Percentiles rank a stretch among this genome's conserved stretches.
Evolutionary conservation across 805 yeast species (phyloP).

Genomic region (Kazachstania psychrophila): DNA sequence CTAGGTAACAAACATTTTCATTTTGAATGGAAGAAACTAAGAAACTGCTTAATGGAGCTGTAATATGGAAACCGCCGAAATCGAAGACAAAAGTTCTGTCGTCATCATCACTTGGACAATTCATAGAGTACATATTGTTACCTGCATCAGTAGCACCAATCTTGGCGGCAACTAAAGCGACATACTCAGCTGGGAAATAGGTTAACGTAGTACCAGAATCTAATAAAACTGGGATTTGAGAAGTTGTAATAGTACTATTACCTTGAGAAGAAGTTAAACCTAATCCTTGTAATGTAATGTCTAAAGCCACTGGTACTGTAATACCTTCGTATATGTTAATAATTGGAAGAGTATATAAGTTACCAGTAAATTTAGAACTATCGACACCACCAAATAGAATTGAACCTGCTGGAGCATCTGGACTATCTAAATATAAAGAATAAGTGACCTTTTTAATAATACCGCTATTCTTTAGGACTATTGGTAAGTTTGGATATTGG

Average conservation of each 20-base stretch:
- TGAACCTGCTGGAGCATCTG: conserved; percentile 36
- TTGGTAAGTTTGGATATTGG: conserved; percentile 60
- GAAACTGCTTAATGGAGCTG: conserved; percentile 37
- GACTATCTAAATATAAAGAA: conserved; percentile 49
- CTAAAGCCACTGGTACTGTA: conserved; percentile 11
- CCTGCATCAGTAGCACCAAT: conserved; percentile 36
- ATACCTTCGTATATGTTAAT: conserved; percentile 30
- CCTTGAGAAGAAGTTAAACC: conserved; percentile 22
- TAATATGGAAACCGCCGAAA: conserved; percentile 5
- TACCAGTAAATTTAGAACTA: conserved; percentile 51
- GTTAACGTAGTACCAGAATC: conserved; percentile 48
- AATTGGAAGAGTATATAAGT: conserved; percentile 41
- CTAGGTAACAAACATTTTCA: conserved; percentile 35
- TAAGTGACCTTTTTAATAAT: conserved; percentile 45
- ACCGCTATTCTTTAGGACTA: conserved; percentile 47
- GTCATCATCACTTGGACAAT: conserved; percentile 35
- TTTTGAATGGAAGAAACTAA: conserved; percentile 15
- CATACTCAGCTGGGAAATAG: conserved; percentile 35
- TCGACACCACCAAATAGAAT: conserved; percentile 67
- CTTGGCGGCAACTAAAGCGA: conserved; percentile 23
- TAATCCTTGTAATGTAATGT: conserved; percentile 22
- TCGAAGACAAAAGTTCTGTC: conserved; percentile 1
- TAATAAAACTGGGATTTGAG: conserved; percentile 32
- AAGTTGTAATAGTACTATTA: conserved; percentile 13
- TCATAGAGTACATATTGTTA: conserved; percentile 38